Percentiles rank a stretch among this genome's conserved stretches.
Conservation (phyloP, 305 asterid genomes). For the Fraxinus angustifolia region DNA sequence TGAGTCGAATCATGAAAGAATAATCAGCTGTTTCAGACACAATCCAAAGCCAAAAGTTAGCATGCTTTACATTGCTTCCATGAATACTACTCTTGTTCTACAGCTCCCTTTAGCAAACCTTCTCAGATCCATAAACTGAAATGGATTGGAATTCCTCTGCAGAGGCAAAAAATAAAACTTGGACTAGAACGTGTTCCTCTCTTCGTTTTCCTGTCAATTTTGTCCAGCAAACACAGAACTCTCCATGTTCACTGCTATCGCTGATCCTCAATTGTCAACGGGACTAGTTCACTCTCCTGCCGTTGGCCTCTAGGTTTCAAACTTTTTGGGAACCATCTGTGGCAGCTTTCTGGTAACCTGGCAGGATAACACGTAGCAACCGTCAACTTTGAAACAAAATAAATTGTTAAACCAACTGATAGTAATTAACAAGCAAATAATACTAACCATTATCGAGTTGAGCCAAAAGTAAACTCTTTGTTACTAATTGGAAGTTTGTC, state of each 20-base stretch:
- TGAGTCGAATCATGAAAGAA: slow-evolving; percentile 1
- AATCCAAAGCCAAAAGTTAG: background rate
- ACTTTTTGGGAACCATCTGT: slow-evolving; percentile 71
- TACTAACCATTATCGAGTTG: background rate
- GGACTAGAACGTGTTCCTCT: background rate
- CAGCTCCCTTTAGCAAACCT: background rate
- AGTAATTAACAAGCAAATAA: slow-evolving; percentile 2
- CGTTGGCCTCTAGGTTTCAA: slow-evolving; percentile 64
- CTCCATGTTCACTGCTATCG: slow-evolving; percentile 25
- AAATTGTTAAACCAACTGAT: background rate
- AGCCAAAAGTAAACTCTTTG: background rate
- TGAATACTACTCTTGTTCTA: background rate
- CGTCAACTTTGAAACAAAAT: background rate
- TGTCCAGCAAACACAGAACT: slow-evolving; percentile 24
- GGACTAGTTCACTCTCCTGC: slow-evolving; percentile 72
- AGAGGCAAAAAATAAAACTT: background rate
- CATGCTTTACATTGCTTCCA: background rate
- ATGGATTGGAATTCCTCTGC: background rate
- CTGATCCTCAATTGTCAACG: slow-evolving; percentile 48
- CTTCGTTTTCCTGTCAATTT: slow-evolving; percentile 18
- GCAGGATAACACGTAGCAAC: slow-evolving; percentile 16
- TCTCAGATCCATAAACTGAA: background rate
- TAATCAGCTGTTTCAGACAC: background rate
- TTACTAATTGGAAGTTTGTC: background rate
- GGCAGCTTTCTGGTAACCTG: slow-evolving; percentile 82